These are phyloP conservation scores for Pelargonium australe DNA, from an alignment of 441 rosid species.

Conservation along the genomic window DNA sequence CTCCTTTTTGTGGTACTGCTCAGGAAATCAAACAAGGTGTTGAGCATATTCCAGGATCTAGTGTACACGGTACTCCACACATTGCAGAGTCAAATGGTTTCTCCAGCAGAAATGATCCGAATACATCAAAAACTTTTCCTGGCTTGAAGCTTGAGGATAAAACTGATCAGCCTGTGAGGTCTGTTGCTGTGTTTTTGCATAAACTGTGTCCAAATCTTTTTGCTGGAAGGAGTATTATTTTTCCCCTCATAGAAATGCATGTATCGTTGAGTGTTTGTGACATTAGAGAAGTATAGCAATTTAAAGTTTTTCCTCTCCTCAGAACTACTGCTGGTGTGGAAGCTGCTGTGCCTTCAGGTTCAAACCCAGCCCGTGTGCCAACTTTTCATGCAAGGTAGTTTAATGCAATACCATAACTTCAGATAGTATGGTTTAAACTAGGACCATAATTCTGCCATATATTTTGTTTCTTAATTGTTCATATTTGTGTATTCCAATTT, in stretches of 20 bases:
- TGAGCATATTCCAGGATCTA: conserved; percentile 36
- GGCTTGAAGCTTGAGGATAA: conserved; percentile 34
- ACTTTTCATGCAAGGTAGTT: conserved; percentile 87
- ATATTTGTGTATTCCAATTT: conserved; percentile 19
- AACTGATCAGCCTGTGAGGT: conserved; percentile 56
- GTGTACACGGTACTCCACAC: conserved; percentile 22
- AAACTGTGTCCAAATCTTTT: background rate
- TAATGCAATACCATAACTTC: conserved; percentile 7
- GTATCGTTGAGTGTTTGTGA: conserved; percentile 4
- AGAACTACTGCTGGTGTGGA: conserved; percentile 50
- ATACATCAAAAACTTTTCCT: conserved; percentile 21
- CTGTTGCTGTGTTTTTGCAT: conserved; percentile 10
- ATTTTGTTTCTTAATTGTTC: conserved; percentile 9
- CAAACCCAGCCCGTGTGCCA: conserved; percentile 71
- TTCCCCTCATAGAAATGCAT: background rate
- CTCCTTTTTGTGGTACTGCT: conserved; percentile 62
- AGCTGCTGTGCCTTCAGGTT: conserved; percentile 47
- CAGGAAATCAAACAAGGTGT: conserved; percentile 45
- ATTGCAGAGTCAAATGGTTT: conserved; percentile 22
- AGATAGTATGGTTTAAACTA: conserved; percentile 10
- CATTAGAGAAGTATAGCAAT: conserved; percentile 8
- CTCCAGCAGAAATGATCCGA: conserved; percentile 17
- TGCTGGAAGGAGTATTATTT: background rate
- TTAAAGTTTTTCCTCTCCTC: conserved; percentile 19
- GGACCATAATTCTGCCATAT: conserved; percentile 11